Evolutionary conservation across 345 rosid genomes (phyloP), one percentile per base, ranked within the genome.

Genomic region (Eucalyptus leucophloia): DNA sequence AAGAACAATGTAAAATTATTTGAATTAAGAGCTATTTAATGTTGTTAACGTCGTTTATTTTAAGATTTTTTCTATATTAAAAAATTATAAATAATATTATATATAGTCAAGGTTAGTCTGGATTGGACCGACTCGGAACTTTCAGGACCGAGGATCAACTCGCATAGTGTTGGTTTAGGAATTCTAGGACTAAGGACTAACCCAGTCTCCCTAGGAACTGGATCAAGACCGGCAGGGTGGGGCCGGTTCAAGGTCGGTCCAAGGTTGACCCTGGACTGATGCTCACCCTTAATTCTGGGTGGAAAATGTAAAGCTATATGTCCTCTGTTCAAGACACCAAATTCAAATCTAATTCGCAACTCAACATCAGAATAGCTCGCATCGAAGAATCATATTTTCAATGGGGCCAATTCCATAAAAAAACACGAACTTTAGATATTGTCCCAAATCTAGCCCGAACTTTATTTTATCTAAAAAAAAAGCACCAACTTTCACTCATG

Each of bases 101-200:
- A 49, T 49, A 49, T 49, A 49, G 6, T 49, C 51, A 14, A 5
- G 5, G 17, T 49, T 49, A 2, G 7, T 49, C 0, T 1, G 7
- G 7, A 1, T 49, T 49, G 17, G 15, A 49, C 1, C 17, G 7
- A 49, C 2, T 0, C 6, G 0, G 0, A 49, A 49, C 6, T 49
- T 16, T 49, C 0, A 13, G 1, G 16, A 13, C 5, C 0, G 0
- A 13, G 1, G 16, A 49, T 7, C 5, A 49, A 49, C 51, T 1
- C 0, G 3, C 51, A 49, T 1, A 49, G 7, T 49, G 3, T 14
- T 49, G 17, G 3, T 49, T 1, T 1, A 13, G 1, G 50, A 49
- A 49, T 49, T 49, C 6, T 13, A 49, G 6, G 50, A 49, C 2
- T 6, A 49, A 49, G 16, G 6, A 49, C 17, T 1, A 1, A 49